These are phyloP conservation scores for Solanum dulcamara DNA, from an alignment of 257 asterid genomes.

Conservation along the genomic window DNA sequence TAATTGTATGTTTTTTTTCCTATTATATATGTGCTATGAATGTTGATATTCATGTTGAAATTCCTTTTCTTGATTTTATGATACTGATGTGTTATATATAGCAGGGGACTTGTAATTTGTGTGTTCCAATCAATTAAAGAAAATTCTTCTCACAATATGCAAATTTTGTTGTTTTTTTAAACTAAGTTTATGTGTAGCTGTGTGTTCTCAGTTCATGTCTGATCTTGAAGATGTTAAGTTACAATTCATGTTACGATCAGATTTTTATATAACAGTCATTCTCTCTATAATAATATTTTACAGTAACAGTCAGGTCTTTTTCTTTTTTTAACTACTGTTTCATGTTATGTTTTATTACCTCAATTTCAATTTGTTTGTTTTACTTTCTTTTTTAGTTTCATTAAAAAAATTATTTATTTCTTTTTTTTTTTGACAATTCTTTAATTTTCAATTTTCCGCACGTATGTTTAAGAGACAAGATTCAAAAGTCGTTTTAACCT, in stretches of 20 bases:
- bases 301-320: background rate
- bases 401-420: background rate
- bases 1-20: background rate
- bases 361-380: too few species aligned
- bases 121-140: background rate
- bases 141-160: background rate
- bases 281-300: background rate
- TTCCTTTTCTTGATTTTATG: background rate
- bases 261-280: background rate
- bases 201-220: background rate
- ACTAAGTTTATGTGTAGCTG: background rate
- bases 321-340: background rate
- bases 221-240: background rate
- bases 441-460: background rate
- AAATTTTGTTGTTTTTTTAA: background rate
- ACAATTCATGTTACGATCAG: background rate
- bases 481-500: too few species aligned
- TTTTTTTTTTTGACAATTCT: background rate
- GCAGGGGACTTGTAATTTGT: background rate
- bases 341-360: background rate
- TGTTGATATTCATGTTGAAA: background rate
- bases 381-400: background rate
- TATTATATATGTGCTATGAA: background rate
- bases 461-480: too few species aligned
- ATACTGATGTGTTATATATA: background rate